Percentiles rank a stretch among this genome's conserved stretches.
phyloP scores from a whole-genome alignment of 2,329 filamentous ascomycete species.

The Trichocomaceae sp. region DNA sequence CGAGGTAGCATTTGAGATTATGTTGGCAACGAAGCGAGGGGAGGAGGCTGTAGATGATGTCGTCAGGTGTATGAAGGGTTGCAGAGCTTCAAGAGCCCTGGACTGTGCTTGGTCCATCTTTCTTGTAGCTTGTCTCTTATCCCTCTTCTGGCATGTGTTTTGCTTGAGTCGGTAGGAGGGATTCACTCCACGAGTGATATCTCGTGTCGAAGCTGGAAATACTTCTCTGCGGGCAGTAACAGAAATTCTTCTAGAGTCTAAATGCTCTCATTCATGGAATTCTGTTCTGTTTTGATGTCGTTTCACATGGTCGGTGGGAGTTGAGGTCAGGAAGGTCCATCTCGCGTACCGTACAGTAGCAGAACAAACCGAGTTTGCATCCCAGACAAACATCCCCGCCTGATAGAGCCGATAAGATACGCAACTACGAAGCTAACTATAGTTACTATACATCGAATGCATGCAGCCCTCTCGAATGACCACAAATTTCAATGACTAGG shows the following conservation, averaged over 20 bases:
- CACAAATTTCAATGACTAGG: too few species aligned
- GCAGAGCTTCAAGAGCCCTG: constrained; percentile 52
- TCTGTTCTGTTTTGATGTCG: neutral
- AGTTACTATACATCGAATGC: too few species aligned
- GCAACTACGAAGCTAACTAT: too few species aligned
- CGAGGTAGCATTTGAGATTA: constrained; percentile 83
- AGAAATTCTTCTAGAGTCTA: neutral
- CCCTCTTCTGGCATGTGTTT: neutral
- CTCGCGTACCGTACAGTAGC: neutral
- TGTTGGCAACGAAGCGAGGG: constrained; percentile 74
- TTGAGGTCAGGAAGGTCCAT: neutral
- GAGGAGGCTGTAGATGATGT: constrained; percentile 68
- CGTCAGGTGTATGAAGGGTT: constrained; percentile 86
- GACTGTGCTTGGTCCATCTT: constrained; percentile 45
- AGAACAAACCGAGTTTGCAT: neutral
- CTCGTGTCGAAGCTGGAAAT: neutral
- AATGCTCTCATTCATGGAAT: neutral
- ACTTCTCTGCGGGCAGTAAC: neutral
- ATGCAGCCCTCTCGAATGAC: too few species aligned
- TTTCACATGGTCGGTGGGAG: neutral
- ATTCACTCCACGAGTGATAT: neutral
- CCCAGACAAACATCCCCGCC: neutral
- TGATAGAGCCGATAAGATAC: neutral
- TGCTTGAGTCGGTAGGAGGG: neutral
- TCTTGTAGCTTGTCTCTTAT: neutral